Base-by-base conservation (phyloP, 805 yeast genomes). In the Metschnikowia proteae region DNA sequence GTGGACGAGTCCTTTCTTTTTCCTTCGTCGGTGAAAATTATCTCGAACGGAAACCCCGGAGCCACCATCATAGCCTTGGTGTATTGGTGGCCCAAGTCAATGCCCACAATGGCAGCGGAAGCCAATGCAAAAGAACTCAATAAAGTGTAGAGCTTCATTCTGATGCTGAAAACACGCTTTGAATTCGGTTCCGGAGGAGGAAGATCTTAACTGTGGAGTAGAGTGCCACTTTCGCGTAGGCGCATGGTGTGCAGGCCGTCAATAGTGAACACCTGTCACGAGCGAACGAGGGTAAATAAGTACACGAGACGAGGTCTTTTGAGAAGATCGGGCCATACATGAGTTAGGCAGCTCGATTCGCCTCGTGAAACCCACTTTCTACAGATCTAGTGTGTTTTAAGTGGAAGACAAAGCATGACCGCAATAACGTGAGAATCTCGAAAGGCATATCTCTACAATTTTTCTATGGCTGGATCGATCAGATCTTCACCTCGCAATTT, bases 1-100 rank as follows among this genome's bases (percentile, higher is more conserved):
- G 95, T 97, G 3, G 91, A 78, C 4, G 83, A 73, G 59, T 92
- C 98, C 64, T 94, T 94, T 49, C 99, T 77, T 67, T 90, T 88
- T 3, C 96, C 85, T 60, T 94, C 98, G 26, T 88, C 84, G 3
- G 97, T 88, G 52, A 94, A 71, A 10, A 94, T 84, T 36, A 94
- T 78, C 60, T 94, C 98, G 62, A 91, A 83, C 11, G 90, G 86
- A 22, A 89, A 82, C 9, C 90, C 88, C 0, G 97, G 97, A 0
- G 97, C 96, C 36, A 94, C 86, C 40, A 94, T 73, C 43, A 84
- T 88, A 2, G 96, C 89, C 64, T 94, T 94, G 25, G 90, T 80
- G 71, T 75, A 86, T 60, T 90, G 92, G 48, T 87, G 85, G 46
- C 99, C 99, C 61, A 78, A 83, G 64, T 94, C 99, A 35, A 94